Evolutionary conservation across 225 moss, liverwort and hornwort species (phyloP), one percentile per base, ranked within the genome.

Genomic region (Neckera pumila): DNA sequence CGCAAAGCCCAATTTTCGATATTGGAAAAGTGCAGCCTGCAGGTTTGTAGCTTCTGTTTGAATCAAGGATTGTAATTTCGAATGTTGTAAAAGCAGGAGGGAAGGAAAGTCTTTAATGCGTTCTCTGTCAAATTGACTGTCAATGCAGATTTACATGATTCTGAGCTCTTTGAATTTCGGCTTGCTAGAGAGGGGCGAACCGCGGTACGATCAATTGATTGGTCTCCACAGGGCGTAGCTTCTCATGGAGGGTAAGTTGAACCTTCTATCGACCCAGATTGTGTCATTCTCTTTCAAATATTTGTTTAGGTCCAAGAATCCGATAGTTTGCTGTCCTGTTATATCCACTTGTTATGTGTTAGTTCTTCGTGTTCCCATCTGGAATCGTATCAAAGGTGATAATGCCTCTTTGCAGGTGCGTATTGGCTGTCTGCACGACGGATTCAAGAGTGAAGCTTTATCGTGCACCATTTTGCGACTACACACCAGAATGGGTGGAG

Each of bases 401-500:
- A 47, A 42, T 89, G 81, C 72, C 81, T 81, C 4, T 71, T 88
- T 93, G 90, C 94, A 99, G 98, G 85, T 99, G 97, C 83, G 90
- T 99, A 89, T 90, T 97, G 90, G 97, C 96, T 82, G 90, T 99
- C 40, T 97, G 97, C 92, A 99, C 98, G 70, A 97, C 99, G 62
- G 97, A 99, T 87, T 91, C 89, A 73, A 96, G 96, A 74, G 96
- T 97, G 89, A 99, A 99, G 92, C 92, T 99, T 38, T 99, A 96
- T 90, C 99, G 99, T 87, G 91, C 92, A 85, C 97, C 99, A 49
- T 99, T 96, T 88, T 96, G 94, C 83, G 99, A 99, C 82, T 96
- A 96, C 75, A 96, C 93, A 90, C 95, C 99, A 71, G 97, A 99
- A 88, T 99, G 97, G 99, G 93, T 97, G 85, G 96, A 99, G 99